Conservation (phyloP, 169 alveolate species). For the Eimeria necatrix region DNA sequence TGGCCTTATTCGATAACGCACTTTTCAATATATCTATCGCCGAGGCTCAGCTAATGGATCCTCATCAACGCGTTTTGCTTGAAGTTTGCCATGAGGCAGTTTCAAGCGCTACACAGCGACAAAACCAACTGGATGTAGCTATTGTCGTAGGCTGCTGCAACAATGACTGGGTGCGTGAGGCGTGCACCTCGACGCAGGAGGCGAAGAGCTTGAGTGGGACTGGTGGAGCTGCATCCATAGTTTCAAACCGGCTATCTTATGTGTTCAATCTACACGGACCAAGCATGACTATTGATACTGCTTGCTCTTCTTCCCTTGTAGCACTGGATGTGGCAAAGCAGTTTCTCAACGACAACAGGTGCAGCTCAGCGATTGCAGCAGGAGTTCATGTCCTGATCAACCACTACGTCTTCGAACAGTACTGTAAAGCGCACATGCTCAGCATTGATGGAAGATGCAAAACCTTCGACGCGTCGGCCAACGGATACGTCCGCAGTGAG, state of each 20-base stretch:
- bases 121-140: constrained; percentile 62
- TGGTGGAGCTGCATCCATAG: constrained; percentile 84
- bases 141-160: constrained; percentile 86
- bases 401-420: constrained; percentile 81
- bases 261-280: constrained; percentile 85
- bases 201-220: constrained; percentile 81
- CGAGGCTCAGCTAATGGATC: constrained; percentile 86
- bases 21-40: constrained; percentile 79
- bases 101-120: neutral
- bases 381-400: constrained; percentile 84
- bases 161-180: constrained; percentile 84
- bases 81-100: constrained; percentile 84
- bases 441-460: constrained; percentile 83
- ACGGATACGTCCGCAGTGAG: constrained; percentile 87
- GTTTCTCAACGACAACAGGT: neutral
- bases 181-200: constrained; percentile 26
- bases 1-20: constrained; percentile 83
- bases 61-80: constrained; percentile 88
- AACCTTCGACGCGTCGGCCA: constrained; percentile 86
- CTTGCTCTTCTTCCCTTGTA: constrained; percentile 89
- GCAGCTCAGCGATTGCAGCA: constrained; percentile 83
- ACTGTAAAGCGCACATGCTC: constrained; percentile 85
- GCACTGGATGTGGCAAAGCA: constrained; percentile 84
- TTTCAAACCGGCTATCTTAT: constrained; percentile 85
- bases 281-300: constrained; percentile 88